Percentiles rank a stretch among this genome's conserved stretches.
Evolutionary conservation across 2,329 filamentous ascomycete genomes (phyloP).

Genomic region (Pseudocercospora eumusae): DNA sequence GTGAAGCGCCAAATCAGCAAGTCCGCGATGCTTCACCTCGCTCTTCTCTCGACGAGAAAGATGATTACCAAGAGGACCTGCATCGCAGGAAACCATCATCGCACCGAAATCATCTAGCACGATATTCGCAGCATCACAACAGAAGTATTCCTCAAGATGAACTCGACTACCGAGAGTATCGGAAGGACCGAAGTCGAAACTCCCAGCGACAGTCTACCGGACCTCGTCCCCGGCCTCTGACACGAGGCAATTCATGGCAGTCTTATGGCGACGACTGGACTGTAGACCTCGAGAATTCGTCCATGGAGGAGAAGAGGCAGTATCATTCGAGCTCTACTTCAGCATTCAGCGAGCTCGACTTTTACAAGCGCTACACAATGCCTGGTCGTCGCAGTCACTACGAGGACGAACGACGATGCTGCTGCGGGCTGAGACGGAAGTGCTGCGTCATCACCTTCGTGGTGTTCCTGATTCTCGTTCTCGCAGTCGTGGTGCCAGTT

Average conservation of each 20-base stretch:
- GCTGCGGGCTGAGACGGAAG: conserved; percentile 20
- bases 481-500: conserved; percentile 30
- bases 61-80: neutral
- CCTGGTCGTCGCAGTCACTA: conserved; percentile 1
- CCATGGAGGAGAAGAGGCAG: conserved; percentile 15
- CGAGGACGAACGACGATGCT: conserved; percentile 15
- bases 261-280: conserved; percentile 9
- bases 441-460: conserved; percentile 27
- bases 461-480: conserved; percentile 27
- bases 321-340: conserved; percentile 13
- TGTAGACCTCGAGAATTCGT: conserved; percentile 15
- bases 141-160: neutral
- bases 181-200: neutral
- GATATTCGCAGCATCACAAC: neutral
- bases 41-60: neutral
- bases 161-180: neutral
- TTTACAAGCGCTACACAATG: conserved; percentile 17
- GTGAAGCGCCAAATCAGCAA: neutral
- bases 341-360: conserved; percentile 17
- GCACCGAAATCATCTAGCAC: neutral
- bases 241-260: conserved; percentile 10
- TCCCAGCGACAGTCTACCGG: neutral
- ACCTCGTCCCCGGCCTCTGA: neutral
- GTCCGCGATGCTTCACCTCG: neutral
- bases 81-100: neutral